These are phyloP conservation scores for Colletotrichum sidae DNA, from an alignment of 2,329 filamentous ascomycete species.

Conservation along the genomic window DNA sequence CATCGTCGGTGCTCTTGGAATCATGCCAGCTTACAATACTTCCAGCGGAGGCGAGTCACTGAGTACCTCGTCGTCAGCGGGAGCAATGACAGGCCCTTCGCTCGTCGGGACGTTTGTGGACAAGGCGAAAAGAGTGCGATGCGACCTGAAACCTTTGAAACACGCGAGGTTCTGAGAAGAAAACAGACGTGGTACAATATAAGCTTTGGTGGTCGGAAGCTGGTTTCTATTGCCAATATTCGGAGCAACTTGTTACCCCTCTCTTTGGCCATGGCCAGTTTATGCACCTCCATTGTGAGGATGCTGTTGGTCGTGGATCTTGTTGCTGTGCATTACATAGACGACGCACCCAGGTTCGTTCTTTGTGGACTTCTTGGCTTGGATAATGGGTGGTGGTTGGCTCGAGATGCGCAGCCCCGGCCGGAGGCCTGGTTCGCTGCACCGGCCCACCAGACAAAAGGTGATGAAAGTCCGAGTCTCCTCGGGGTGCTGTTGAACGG, in stretches of 20 bases:
- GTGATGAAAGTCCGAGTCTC: neutral
- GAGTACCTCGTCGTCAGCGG: neutral
- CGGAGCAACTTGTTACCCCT: conserved; percentile 8
- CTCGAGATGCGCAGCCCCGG: too few species aligned
- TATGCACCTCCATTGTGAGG: conserved; percentile 9
- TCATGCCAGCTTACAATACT: neutral
- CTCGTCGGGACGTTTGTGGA: neutral
- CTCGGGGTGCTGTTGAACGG: neutral
- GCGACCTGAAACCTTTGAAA: too few species aligned
- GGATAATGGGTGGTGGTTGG: too few species aligned
- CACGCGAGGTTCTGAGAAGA: too few species aligned
- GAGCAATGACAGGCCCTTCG: neutral
- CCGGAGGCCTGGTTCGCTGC: neutral
- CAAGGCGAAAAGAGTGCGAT: neutral
- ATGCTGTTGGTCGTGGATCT: neutral
- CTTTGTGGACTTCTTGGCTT: too few species aligned
- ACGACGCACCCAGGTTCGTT: too few species aligned
- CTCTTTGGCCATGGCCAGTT: conserved; percentile 1
- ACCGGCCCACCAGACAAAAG: neutral
- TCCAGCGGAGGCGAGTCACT: neutral
- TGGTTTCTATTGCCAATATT: too few species aligned
- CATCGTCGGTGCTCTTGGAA: conserved; percentile 1
- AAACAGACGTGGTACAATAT: too few species aligned
- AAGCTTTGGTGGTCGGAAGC: too few species aligned
- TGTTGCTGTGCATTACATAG: neutral